A percentile compares a stretch with the other conserved stretches of the same genome.
These are phyloP conservation scores for Cetraspora pellucida DNA, from an alignment of 192 early-diverging fungal genomes.

Conservation along the genomic window DNA sequence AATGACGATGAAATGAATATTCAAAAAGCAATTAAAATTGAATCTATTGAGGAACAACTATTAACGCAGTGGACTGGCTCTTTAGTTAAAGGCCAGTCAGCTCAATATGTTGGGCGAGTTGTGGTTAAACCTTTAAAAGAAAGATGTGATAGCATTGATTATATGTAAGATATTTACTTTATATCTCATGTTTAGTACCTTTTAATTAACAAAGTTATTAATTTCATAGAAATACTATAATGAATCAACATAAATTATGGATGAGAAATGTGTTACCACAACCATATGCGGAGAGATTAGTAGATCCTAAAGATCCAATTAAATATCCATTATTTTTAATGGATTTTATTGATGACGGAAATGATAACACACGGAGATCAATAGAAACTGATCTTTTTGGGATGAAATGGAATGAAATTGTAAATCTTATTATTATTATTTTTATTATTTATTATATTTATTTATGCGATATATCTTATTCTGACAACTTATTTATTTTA, in stretches of 20 bases:
- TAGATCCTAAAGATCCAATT: background rate
- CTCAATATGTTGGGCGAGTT: too few relatives aligned
- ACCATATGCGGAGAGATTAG: background rate
- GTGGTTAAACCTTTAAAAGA: too few relatives aligned
- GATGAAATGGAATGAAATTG: slow-evolving; percentile 1
- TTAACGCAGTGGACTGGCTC: too few relatives aligned
- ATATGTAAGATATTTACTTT: too few relatives aligned
- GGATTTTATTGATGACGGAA: background rate
- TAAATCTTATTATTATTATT: background rate
- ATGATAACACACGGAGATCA: background rate
- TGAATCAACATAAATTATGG: background rate
- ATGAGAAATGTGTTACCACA: background rate
- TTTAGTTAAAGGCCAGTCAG: too few relatives aligned
- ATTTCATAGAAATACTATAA: background rate
- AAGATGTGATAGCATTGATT: too few relatives aligned
- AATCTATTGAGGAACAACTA: too few relatives aligned
- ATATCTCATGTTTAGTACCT: too few relatives aligned
- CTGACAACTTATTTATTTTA: background rate
- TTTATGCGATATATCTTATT: background rate
- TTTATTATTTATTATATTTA: background rate
- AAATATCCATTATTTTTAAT: background rate
- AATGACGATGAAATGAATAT: too few relatives aligned
- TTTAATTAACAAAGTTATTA: too few relatives aligned
- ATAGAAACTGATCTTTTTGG: background rate
- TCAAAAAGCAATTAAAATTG: too few relatives aligned